Evolutionary conservation across 441 rosid species (phyloP).

Genomic region (Iberis amara): DNA sequence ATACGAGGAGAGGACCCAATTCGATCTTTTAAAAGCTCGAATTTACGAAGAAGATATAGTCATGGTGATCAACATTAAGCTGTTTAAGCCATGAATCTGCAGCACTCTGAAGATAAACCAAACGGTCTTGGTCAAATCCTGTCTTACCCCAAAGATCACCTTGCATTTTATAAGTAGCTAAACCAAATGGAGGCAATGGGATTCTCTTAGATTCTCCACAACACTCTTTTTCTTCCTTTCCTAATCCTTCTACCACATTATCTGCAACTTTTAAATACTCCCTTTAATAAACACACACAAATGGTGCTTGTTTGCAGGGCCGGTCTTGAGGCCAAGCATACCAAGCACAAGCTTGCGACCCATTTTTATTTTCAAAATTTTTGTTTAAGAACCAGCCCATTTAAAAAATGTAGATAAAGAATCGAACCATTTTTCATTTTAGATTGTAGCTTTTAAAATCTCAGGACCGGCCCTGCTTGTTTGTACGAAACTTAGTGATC

Average conservation of each 20-base stretch:
- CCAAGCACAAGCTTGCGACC: no score
- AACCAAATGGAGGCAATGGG: conserved; percentile 57
- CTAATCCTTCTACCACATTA: conserved; percentile 23
- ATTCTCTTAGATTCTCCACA: conserved; percentile 30
- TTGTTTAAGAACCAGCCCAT: no score
- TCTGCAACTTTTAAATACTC: conserved; percentile 27
- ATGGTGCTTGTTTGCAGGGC: background rate
- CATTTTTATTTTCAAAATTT: no score
- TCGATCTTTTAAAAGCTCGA: conserved; percentile 23
- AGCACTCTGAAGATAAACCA: conserved; percentile 41
- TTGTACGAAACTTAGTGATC: background rate
- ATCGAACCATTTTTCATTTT: no score
- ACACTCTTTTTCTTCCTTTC: conserved; percentile 8
- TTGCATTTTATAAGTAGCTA: conserved; percentile 65
- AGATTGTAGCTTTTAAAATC: no score
- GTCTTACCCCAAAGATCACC: conserved; percentile 63
- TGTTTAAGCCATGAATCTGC: conserved; percentile 89
- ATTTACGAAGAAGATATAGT: conserved; percentile 51
- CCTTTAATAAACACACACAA: background rate
- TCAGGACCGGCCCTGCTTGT: no score
- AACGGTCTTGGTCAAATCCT: conserved; percentile 40
- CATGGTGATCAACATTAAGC: conserved; percentile 64
- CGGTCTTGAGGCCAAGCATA: no score
- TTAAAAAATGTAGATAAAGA: no score
- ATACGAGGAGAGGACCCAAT: background rate